Base-by-base conservation (phyloP, 2,329 filamentous ascomycete genomes). In the Ploettnerulaceae sp. region DNA sequence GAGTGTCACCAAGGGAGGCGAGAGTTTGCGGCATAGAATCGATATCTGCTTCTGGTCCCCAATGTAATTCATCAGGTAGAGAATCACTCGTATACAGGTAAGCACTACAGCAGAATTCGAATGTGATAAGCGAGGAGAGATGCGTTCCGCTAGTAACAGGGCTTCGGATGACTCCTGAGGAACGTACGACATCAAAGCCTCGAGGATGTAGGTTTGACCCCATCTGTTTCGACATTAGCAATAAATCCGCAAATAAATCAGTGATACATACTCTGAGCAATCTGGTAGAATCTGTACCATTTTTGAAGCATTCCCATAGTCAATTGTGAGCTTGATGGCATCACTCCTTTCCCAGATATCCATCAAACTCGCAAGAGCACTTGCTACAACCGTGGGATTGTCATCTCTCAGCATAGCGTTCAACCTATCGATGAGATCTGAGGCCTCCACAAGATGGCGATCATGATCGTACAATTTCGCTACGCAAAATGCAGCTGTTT, bases 31-130 rank as follows among this genome's bases (percentile, higher is more conserved):
- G 67, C 89, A 96, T 29, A 98, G 72, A 1, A 83, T 81, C 4
- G 86, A 82, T 53, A 96, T 87, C 57, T 94, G 86, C 68, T 88
- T 93, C 63, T 93, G 81, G 59, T 95, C 90, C 42, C 85, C 77
- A 60, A 98, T 96, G 70, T 98, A 98, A 71, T 98, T 98, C 88
- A 97, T 93, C 48, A 98, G 76, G 64, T 98, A 98, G 40, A 98
- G 77, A 26, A 98, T 90, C 31, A 98, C 93, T 48, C 93, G 83
- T 61, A 96, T 95, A 65, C 89, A 96, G 3, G 93, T 97, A 48
- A 98, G 75, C 3, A 97, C 93, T 24, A 98, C 93, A 0, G 93
- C 86, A 8, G 93, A 96, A 67, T 98, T 98, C 31, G 89, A 93
- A 67, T 98, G 93, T 20, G 93, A 97, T 22, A 98, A 76, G 12